Base-by-base conservation (phyloP, 441 rosid genomes). In the Capsella rubella region DNA sequence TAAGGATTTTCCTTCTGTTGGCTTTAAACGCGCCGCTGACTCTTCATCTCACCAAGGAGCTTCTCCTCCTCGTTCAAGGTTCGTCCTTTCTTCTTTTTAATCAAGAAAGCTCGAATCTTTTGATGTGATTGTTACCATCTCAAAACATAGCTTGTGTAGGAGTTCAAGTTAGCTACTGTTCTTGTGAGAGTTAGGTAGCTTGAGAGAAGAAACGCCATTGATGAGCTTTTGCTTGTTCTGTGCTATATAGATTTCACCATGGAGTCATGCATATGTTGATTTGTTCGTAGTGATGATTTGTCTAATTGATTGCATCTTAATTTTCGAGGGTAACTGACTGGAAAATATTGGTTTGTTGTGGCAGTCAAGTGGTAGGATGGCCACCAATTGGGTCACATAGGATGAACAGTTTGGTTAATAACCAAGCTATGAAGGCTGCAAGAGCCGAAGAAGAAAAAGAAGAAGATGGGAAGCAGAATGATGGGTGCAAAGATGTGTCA, bases 361-460 rank as follows among this genome's bases (percentile, higher is more conserved):
- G 82, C 88, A 87, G 93, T 75, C 93, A 87, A 82, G 83, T 89
- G 53, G 93, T 89, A 77, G 93, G 93, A 67, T 89, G 93, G 93
- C 93, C 93, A 3, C 93, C 93, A 15, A 78, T 89, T 61, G 77
- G 91, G 72, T 73, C 84, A 35, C 83, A 84, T 10, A 80, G 93
- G 83, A 80, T 85, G 89, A 87, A 82, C 78, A 85, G 86, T 70
- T 82, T 88, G 82, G 87, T 81, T 42, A 77, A 76, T 35, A 86
- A 80, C 75, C 84, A 76, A 43, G 80, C 85, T 8, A 83, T 72
- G 79, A 76, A 89, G 52, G 75, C 84, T 13, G 85, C 84, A 63
- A 85, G 84, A 69, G 90, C 82, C n/a, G 93, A 86, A 60, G 91
- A 86, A 59, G 91, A 78, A 21, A 21, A 21, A 56, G 91, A 80